These are phyloP conservation scores for Groenewaldozyma sp. DNA, from an alignment of 1,139 yeast genomes.

Conservation along the genomic window DNA sequence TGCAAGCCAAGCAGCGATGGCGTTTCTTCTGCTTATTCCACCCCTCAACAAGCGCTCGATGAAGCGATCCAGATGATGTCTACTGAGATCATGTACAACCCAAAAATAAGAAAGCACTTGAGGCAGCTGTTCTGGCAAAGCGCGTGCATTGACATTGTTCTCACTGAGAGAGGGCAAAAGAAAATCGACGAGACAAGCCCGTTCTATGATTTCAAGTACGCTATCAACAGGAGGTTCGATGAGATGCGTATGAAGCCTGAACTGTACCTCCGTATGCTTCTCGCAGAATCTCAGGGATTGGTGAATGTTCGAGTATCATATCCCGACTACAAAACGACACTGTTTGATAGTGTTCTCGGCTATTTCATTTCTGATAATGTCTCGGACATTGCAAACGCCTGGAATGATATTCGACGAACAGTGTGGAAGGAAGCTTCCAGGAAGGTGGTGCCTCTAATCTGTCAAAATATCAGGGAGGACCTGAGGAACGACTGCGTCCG, in stretches of 20 bases:
- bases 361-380: conserved; percentile 74
- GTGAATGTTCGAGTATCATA: conserved; percentile 37
- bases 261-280: conserved; percentile 75
- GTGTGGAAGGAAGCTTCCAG: conserved; percentile 62
- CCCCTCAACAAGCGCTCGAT: conserved; percentile 54
- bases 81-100: conserved; percentile 74
- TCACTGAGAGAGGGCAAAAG: conserved; percentile 81
- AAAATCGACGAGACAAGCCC: conserved; percentile 76
- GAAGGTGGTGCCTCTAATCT: conserved; percentile 56
- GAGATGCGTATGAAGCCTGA: conserved; percentile 73
- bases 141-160: conserved; percentile 61
- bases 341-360: conserved; percentile 43
- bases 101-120: conserved; percentile 67
- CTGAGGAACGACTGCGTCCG: conserved; percentile 71
- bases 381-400: conserved; percentile 66
- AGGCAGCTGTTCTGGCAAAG: conserved; percentile 59
- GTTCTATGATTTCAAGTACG: conserved; percentile 85
- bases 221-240: conserved; percentile 65
- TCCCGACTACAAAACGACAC: conserved; percentile 35
- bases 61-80: conserved; percentile 71
- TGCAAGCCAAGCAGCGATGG: conserved; percentile 16
- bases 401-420: conserved; percentile 71
- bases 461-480: conserved; percentile 75
- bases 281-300: conserved; percentile 69
- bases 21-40: conserved; percentile 37